Percentiles rank a stretch among this genome's conserved stretches.
phyloP scores from a whole-genome alignment of 768 basidiomycete genomes.

The Kwoniella dejecticola region DNA sequence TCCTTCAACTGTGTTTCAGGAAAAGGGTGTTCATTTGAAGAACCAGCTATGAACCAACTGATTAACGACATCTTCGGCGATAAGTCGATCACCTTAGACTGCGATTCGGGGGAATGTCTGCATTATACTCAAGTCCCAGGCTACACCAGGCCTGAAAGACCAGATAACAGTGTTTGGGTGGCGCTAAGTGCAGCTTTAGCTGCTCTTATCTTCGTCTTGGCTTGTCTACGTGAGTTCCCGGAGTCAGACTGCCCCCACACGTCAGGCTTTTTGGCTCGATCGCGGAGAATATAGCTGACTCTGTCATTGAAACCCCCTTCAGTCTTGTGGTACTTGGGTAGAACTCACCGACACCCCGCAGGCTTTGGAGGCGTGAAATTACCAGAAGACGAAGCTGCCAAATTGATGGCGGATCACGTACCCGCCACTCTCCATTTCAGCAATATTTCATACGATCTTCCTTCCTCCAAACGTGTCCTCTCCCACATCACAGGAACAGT shows the following conservation, averaged over 20 bases:
- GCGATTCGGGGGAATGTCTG: constrained; percentile 88
- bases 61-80: constrained; percentile 95
- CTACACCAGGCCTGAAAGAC: constrained; percentile 81
- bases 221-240: constrained; percentile 64
- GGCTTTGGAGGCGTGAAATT: constrained; percentile 60
- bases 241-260: not conserved
- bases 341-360: constrained; percentile 64
- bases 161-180: constrained; percentile 78
- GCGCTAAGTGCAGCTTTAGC: constrained; percentile 81
- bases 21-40: constrained; percentile 82
- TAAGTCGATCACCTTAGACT: constrained; percentile 79
- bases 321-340: constrained; percentile 91
- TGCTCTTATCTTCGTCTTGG: constrained; percentile 70
- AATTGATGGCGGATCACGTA: constrained; percentile 90
- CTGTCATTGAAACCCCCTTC: not conserved
- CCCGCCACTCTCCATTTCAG: constrained; percentile 92
- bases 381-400: constrained; percentile 76
- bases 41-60: constrained; percentile 93
- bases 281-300: no score
- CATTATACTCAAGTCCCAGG: constrained; percentile 93
- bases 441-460: constrained; percentile 74
- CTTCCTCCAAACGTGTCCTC: constrained; percentile 68
- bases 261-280: no score
- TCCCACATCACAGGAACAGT: constrained; percentile 78
- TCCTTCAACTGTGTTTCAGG: constrained; percentile 74